A percentile compares a stretch with the other conserved stretches of the same genome.
Evolutionary conservation across 2,329 filamentous ascomycete species (phyloP).

Genomic region (Lasiodiplodia citricola): DNA sequence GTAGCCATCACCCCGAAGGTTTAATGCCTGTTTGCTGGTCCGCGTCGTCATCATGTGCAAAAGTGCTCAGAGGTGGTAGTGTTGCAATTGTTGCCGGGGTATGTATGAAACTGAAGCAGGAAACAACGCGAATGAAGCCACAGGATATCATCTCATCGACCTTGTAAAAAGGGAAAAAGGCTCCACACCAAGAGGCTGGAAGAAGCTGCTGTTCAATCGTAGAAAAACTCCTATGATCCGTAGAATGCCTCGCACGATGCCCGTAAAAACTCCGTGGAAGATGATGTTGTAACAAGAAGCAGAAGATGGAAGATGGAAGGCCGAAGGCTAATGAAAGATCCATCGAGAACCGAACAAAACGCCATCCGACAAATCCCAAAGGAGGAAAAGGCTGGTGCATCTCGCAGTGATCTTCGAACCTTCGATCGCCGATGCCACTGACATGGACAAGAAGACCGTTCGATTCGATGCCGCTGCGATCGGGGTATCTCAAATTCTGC

Average conservation of each 20-base stretch:
- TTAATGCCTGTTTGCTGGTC: conserved; percentile 12
- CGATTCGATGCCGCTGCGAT: conserved; percentile 24
- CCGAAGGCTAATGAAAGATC: conserved; percentile 1
- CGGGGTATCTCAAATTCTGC: conserved; percentile 28
- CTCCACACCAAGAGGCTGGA: conserved; percentile 8
- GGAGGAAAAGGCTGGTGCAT: conserved; percentile 20
- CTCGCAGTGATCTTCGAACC: conserved; percentile 12
- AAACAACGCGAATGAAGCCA: not conserved
- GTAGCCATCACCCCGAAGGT: not conserved
- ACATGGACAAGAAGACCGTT: conserved; percentile 16
- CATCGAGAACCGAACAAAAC: conserved; percentile 16
- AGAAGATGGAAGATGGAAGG: not conserved
- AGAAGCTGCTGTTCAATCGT: conserved; percentile 16
- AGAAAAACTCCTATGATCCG: conserved; percentile 22
- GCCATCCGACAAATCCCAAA: conserved; percentile 20
- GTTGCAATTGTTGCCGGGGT: conserved; percentile 17
- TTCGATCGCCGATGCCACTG: not conserved
- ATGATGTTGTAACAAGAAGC: conserved; percentile 23
- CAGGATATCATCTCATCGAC: conserved; percentile 24
- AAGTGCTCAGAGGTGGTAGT: conserved; percentile 11
- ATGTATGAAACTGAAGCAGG: conserved; percentile 9
- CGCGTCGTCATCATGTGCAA: conserved; percentile 24
- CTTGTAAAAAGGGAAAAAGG: conserved; percentile 6
- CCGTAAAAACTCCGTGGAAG: conserved; percentile 23
- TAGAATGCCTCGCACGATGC: conserved; percentile 23